Evolutionary conservation across 2,329 filamentous ascomycete genomes (phyloP), one percentile per base, ranked within the genome.

Genomic region (Epichloe hybrida): DNA sequence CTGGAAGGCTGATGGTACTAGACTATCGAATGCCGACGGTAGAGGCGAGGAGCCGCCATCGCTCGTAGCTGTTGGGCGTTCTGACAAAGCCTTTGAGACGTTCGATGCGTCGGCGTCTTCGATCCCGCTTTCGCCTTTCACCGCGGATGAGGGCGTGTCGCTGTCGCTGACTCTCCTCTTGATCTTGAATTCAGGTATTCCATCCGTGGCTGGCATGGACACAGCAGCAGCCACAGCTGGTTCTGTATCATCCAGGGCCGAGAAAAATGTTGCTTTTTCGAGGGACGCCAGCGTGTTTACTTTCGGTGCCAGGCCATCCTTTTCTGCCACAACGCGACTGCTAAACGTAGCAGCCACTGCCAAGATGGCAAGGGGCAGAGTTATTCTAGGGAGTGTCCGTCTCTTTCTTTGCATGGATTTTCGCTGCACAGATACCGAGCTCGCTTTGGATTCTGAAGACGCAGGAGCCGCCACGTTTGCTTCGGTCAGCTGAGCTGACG

Each of bases 21-120:
- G 77, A 51, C 76, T 80, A 58, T 89, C 85, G 60, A 88, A 87
- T 2, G 84, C 76, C 11, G 66, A 77, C 0, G 83, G 86, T 41
- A 84, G 67, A 5, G 74, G 68, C 54, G 52, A 48, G 5, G 52
- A 35, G 39, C 15, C 27, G 15, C n/a, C 20, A 15, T 47, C 34
- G 17, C 7, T 46, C 40, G 49, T 48, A 15, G 39, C 21, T n/a
- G 38, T 48, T n/a, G 48, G 37, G 23, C 50, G 46, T 17, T 23
- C 13, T 15, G 20, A 17, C 36, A 47, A 45, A 13, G 5, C 38
- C 15, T 17, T 46, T 15, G 41, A 36, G 15, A 17, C 17, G 12
- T 20, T 23, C 5, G 27, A 41, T 11, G 34, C 6, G 3, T 43
- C 3, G 4, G 35, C 35, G 13, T 13, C n/a, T 12, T 37, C 39